Conservation (phyloP, 2,329 filamentous ascomycete genomes). For the Claviceps fusiformis region DNA sequence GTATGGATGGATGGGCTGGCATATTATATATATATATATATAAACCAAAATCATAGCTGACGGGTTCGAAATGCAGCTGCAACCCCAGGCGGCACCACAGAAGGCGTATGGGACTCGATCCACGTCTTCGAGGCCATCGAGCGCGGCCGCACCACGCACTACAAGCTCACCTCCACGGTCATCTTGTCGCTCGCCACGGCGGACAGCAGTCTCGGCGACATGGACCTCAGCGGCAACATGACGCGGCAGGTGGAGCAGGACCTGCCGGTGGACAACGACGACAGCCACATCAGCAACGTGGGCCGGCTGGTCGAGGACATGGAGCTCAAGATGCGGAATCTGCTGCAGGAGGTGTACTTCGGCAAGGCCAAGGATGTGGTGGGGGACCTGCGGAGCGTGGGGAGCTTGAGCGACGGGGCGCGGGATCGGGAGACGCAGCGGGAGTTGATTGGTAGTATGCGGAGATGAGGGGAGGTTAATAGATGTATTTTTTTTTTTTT, state of each 20-base stretch:
- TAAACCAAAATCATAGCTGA: too few relatives aligned
- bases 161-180: constrained; percentile 94
- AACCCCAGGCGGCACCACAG: constrained; percentile 48
- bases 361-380: constrained; percentile 98
- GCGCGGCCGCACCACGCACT: constrained; percentile 80
- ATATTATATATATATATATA: too few relatives aligned
- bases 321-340: constrained; percentile 98
- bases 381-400: constrained; percentile 80
- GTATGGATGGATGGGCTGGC: neutral
- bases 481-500: neutral
- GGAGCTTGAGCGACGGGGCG: constrained; percentile 70
- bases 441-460: constrained; percentile 66
- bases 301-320: constrained; percentile 94
- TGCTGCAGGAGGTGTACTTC: constrained; percentile 98
- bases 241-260: constrained; percentile 92
- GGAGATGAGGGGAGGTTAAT: constrained; percentile 19
- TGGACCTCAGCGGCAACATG: constrained; percentile 96
- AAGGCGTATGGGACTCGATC: constrained; percentile 93
- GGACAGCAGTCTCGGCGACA: constrained; percentile 51
- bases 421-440: constrained; percentile 73
- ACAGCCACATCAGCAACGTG: constrained; percentile 90
- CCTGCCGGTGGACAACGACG: constrained; percentile 76
- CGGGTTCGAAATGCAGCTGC: constrained; percentile 29
- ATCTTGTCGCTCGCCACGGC: constrained; percentile 71
- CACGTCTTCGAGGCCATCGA: constrained; percentile 97